phyloP scores from a whole-genome alignment of 495 filamentous ascomycete species.

The Trichocladium antarcticum region DNA sequence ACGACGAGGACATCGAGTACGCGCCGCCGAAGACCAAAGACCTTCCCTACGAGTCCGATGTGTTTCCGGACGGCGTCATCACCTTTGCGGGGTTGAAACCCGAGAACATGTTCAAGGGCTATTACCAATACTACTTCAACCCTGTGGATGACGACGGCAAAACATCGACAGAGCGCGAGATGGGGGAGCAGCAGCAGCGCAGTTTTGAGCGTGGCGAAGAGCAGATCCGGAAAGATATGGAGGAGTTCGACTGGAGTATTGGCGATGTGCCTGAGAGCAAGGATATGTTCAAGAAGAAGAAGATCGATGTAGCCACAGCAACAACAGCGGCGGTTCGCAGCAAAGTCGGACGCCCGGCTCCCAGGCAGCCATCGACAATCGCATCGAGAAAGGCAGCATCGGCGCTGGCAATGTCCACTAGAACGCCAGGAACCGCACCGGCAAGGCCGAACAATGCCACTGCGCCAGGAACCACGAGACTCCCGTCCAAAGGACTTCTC shows the following conservation, averaged over 20 bases:
- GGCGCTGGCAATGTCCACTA: conserved; percentile 31
- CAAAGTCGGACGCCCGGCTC: conserved; percentile 13
- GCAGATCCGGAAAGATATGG: conserved; percentile 47
- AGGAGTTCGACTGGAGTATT: conserved; percentile 44
- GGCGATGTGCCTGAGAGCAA: conserved; percentile 27
- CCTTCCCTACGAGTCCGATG: conserved; percentile 65
- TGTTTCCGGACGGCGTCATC: conserved; percentile 49
- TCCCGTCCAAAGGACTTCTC: conserved; percentile 23
- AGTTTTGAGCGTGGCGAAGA: conserved; percentile 47
- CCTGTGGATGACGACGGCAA: conserved; percentile 58
- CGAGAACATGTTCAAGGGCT: conserved; percentile 59
- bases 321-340: conserved; percentile 13
- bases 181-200: conserved; percentile 44
- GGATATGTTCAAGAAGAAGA: conserved; percentile 26
- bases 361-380: conserved; percentile 33
- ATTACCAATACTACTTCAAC: conserved; percentile 53
- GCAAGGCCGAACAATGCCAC: conserved; percentile 19
- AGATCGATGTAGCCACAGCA: conserved; percentile 14
- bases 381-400: conserved; percentile 31
- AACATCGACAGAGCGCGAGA: conserved; percentile 47
- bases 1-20: conserved; percentile 52
- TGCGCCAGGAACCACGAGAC: conserved; percentile 24
- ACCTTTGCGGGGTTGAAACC: conserved; percentile 39
- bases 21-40: conserved; percentile 42
- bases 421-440: conserved; percentile 23